phyloP scores from a whole-genome alignment of 768 basidiomycete species.

The Agrocybe praecox region DNA sequence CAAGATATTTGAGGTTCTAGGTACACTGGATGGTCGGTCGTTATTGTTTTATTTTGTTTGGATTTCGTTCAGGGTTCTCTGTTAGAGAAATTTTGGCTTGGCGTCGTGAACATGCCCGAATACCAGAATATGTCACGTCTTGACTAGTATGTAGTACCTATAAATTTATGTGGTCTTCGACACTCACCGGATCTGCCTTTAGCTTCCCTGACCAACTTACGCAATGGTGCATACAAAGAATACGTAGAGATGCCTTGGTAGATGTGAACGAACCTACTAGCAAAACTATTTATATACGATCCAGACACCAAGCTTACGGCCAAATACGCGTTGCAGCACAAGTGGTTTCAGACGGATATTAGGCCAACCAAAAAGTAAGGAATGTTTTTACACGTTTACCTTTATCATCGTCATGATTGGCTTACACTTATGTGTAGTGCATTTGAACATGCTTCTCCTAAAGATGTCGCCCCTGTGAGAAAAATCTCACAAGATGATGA shows the following conservation, averaged over 20 bases:
- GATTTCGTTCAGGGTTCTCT: not conserved
- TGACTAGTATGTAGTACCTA: constrained; percentile 50
- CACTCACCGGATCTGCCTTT: not conserved
- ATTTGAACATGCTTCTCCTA: constrained; percentile 63
- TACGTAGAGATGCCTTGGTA: constrained; percentile 42
- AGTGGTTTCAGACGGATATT: constrained; percentile 94
- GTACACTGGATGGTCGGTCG: constrained; percentile 78
- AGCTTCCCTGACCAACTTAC: constrained; percentile 57
- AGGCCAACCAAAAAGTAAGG: constrained; percentile 50
- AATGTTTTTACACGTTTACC: too few species aligned
- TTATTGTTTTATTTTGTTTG: not conserved
- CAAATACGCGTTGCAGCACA: constrained; percentile 78
- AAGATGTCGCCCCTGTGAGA: constrained; percentile 81
- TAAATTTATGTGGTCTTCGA: not conserved
- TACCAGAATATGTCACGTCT: constrained; percentile 81
- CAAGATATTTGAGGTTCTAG: constrained; percentile 93
- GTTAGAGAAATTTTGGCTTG: constrained; percentile 86
- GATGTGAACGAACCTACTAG: constrained; percentile 84
- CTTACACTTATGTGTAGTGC: constrained; percentile 46
- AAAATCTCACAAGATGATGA: constrained; percentile 92
- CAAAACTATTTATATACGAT: constrained; percentile 86
- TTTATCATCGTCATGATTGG: too few species aligned
- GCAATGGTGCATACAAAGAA: constrained; percentile 76
- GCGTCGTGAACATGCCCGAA: constrained; percentile 84
- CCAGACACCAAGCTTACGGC: constrained; percentile 87